Evolutionary conservation across 129 eudicot species (phyloP).

Genomic region (Flaveria trinervia): DNA sequence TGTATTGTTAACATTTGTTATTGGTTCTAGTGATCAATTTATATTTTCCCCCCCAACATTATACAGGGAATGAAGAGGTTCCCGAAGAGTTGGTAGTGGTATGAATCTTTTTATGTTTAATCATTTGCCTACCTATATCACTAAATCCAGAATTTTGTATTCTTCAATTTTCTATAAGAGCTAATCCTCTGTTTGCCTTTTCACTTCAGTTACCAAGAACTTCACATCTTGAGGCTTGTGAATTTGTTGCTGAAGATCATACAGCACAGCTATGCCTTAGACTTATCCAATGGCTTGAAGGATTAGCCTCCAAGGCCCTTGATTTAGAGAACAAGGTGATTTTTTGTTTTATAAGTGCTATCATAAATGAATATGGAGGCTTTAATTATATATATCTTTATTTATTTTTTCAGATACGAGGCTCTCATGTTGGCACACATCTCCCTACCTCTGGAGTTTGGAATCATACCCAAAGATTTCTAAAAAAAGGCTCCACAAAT

Average conservation of each 20-base stretch:
- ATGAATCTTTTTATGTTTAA: conserved; percentile 25
- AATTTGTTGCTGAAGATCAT: conserved; percentile 73
- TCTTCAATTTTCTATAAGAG: conserved; percentile 4
- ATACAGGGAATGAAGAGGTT: conserved; percentile 82
- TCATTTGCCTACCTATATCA: conserved; percentile 5
- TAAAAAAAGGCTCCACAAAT: conserved; percentile 64
- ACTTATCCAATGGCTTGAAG: conserved; percentile 97
- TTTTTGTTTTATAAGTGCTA: background rate
- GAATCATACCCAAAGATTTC: conserved; percentile 86
- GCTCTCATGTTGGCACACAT: conserved; percentile 96
- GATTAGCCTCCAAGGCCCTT: conserved; percentile 88
- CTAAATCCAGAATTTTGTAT: background rate
- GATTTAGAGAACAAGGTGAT: conserved; percentile 88
- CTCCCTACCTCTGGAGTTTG: conserved; percentile 95
- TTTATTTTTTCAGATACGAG: conserved; percentile 61
- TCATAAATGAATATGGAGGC: background rate
- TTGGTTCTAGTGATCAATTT: background rate
- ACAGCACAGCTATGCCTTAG: conserved; percentile 91
- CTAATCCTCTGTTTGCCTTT: background rate
- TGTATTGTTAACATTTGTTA: background rate
- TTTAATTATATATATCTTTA: background rate
- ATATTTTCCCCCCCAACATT: background rate
- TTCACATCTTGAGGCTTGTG: conserved; percentile 94
- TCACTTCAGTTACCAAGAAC: conserved; percentile 75
- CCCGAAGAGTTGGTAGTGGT: conserved; percentile 73